A percentile compares a stretch with the other conserved stretches of the same genome.
Evolutionary conservation across 1,284 basidiomycete species (phyloP).

Genomic region (Ustilago vetiveriae): DNA sequence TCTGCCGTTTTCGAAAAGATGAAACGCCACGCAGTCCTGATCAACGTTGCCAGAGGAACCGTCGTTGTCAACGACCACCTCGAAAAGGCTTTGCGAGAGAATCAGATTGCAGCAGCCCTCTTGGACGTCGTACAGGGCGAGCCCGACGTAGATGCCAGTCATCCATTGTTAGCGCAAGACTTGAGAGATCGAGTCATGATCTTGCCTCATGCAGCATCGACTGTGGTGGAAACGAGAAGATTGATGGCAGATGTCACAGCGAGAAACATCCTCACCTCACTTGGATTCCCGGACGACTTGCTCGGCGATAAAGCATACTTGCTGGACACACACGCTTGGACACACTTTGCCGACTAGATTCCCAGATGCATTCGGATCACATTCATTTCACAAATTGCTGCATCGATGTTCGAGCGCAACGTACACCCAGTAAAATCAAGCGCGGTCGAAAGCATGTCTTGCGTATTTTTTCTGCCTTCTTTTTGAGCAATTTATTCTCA

Average conservation of each 20-base stretch:
- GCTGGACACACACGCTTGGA: conserved; percentile 18
- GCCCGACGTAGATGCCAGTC: conserved; percentile 9
- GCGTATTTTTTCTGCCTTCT: no score
- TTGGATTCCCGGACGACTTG: conserved; percentile 13
- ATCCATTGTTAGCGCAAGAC: conserved; percentile 18
- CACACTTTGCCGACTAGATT: conserved; percentile 20
- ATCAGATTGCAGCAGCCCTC: conserved; percentile 21
- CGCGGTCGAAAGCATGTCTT: no score
- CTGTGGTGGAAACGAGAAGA: conserved; percentile 15
- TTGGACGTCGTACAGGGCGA: conserved; percentile 32
- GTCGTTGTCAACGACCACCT: conserved; percentile 29
- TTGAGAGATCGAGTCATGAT: conserved; percentile 22
- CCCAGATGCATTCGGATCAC: not conserved
- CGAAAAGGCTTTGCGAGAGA: conserved; percentile 1
- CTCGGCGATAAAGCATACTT: conserved; percentile 14
- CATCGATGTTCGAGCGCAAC: no score
- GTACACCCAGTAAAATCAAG: no score
- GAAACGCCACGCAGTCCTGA: conserved; percentile 14
- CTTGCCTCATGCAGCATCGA: conserved; percentile 28
- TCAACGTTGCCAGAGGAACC: conserved; percentile 30
- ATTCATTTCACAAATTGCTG: no score
- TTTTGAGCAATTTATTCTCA: no score
- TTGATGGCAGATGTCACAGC: conserved; percentile 28
- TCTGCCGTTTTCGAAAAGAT: conserved; percentile 7
- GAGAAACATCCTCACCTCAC: conserved; percentile 16